A percentile compares a stretch with the other conserved stretches of the same genome.
Conservation (phyloP, 352 stramenopile genomes). For the Phytophthora pinifolia region DNA sequence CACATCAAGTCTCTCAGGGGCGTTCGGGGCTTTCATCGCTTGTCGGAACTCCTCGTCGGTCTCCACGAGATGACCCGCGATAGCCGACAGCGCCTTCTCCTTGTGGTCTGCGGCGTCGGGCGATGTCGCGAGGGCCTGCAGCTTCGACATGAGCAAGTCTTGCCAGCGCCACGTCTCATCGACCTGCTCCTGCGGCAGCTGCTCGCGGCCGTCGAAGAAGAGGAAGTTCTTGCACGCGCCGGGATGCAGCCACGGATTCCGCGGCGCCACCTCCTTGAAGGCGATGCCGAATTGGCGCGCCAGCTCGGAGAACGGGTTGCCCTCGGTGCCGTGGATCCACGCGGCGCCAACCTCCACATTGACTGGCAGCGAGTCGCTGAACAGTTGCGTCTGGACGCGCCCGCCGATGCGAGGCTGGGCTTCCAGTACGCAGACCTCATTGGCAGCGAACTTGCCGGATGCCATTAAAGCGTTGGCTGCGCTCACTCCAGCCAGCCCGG, state of each 20-base stretch:
- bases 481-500: conserved; percentile 49
- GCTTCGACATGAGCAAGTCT: conserved; percentile 42
- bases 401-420: conserved; percentile 50
- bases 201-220: conserved; percentile 34
- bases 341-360: conserved; percentile 57
- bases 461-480: conserved; percentile 40
- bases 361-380: conserved; percentile 42
- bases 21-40: conserved; percentile 23
- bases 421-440: conserved; percentile 52
- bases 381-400: conserved; percentile 46
- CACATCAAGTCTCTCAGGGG: conserved; percentile 32
- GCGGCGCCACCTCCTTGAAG: conserved; percentile 49
- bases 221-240: conserved; percentile 46
- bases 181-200: conserved; percentile 32
- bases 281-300: conserved; percentile 40
- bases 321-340: conserved; percentile 58
- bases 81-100: conserved; percentile 31
- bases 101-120: conserved; percentile 9
- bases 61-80: conserved; percentile 39
- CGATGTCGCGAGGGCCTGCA: conserved; percentile 38
- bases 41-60: conserved; percentile 22
- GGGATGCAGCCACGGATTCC: conserved; percentile 64
- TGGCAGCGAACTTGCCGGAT: conserved; percentile 30
- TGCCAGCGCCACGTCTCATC: conserved; percentile 49
- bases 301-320: conserved; percentile 44